Percentiles rank a stretch among this genome's conserved stretches.
phyloP scores from a whole-genome alignment of 1,139 yeast genomes.

The Zygosaccharomyces sapae region DNA sequence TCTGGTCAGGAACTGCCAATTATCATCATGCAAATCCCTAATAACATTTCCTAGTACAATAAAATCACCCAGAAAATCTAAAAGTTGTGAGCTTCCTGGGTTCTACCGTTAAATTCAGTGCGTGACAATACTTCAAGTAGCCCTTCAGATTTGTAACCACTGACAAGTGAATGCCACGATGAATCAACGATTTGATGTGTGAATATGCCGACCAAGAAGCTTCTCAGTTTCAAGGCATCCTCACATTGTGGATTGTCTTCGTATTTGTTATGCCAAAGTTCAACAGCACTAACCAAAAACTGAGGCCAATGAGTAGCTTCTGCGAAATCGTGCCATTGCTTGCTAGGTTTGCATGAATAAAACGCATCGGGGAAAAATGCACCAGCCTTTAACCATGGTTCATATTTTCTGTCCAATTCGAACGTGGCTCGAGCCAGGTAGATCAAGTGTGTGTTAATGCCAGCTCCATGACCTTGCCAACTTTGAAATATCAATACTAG shows the following conservation, averaged over 20 bases:
- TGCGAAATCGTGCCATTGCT: constrained; percentile 45
- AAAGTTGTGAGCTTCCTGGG: constrained; percentile 45
- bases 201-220: constrained; percentile 51
- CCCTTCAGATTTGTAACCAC: constrained; percentile 43
- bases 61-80: constrained; percentile 60
- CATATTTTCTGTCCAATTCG: constrained; percentile 13
- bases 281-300: constrained; percentile 44
- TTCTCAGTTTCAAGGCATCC: constrained; percentile 38
- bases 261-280: constrained; percentile 39
- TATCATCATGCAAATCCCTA: constrained; percentile 26
- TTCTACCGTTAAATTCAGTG: constrained; percentile 48
- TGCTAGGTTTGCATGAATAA: constrained; percentile 43
- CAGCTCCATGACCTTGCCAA: constrained; percentile 16
- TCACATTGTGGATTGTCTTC: constrained; percentile 20
- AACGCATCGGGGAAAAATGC: constrained; percentile 62
- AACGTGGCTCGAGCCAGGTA: constrained; percentile 39
- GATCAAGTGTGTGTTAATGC: constrained; percentile 41
- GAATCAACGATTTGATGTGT: constrained; percentile 58
- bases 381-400: constrained; percentile 43
- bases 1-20: constrained; percentile 32
- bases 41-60: constrained; percentile 41
- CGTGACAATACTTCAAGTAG: constrained; percentile 45
- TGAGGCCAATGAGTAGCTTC: constrained; percentile 67
- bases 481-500: constrained; percentile 3
- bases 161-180: constrained; percentile 58